phyloP scores from a whole-genome alignment of 2,329 filamentous ascomycete species.

The Colletotrichum simmondsii region DNA sequence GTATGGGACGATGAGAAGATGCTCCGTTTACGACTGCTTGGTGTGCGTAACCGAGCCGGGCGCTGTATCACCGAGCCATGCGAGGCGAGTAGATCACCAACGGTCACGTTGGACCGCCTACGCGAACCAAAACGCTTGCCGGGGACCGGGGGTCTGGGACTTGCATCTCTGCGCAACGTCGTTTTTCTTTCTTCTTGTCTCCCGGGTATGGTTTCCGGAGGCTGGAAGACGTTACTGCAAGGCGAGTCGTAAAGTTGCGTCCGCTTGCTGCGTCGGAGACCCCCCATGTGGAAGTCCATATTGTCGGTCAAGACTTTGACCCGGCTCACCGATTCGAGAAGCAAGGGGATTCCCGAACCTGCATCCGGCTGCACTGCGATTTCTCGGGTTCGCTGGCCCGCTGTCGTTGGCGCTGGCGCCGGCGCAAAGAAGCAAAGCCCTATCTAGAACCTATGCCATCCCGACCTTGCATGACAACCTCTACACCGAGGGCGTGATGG shows the following conservation, averaged over 20 bases:
- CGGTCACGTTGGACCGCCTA: constrained; percentile 14
- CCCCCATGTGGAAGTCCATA: constrained; percentile 15
- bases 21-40: background rate
- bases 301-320: constrained; percentile 19
- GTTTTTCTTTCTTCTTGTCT: background rate
- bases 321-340: constrained; percentile 22
- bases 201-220: background rate
- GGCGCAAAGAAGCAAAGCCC: constrained; percentile 4
- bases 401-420: background rate
- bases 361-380: constrained; percentile 1
- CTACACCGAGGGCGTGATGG: background rate
- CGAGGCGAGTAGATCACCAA: constrained; percentile 20
- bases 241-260: constrained; percentile 7
- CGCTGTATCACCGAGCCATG: constrained; percentile 21
- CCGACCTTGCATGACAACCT: constrained; percentile 6
- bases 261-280: constrained; percentile 22
- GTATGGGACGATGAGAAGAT: constrained; percentile 8
- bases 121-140: constrained; percentile 2
- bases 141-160: constrained; percentile 21
- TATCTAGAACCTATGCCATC: background rate
- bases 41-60: constrained; percentile 14
- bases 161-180: background rate
- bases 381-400: background rate
- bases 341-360: constrained; percentile 12
- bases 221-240: background rate